Conservation (phyloP, 2,329 filamentous ascomycete species). For the Cladosporium sp. region DNA sequence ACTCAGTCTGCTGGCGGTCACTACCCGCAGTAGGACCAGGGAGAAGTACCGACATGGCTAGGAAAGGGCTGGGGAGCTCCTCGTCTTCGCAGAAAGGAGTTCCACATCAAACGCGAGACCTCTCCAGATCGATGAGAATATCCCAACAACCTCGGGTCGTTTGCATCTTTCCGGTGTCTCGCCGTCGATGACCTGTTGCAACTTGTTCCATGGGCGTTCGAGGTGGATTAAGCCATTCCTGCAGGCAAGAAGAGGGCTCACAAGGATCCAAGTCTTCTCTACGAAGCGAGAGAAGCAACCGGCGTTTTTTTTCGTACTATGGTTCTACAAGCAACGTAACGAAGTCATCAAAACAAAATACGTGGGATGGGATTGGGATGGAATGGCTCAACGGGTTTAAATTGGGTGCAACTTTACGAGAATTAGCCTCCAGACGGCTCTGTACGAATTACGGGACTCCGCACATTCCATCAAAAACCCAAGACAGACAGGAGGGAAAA, state of each 20-base stretch:
- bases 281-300: background rate
- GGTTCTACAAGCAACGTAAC: background rate
- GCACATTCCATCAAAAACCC: background rate
- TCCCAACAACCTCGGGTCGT: too few relatives aligned
- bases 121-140: too few relatives aligned
- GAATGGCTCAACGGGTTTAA: too few relatives aligned
- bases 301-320: background rate
- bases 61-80: background rate
- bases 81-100: too few relatives aligned
- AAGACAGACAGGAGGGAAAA: background rate
- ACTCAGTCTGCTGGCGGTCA: constrained; percentile 5
- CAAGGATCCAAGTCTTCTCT: background rate
- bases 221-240: too few relatives aligned
- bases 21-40: background rate
- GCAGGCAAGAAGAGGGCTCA: background rate
- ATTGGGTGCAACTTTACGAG: background rate
- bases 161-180: too few relatives aligned
- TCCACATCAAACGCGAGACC: too few relatives aligned
- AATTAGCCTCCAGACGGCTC: background rate
- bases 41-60: background rate
- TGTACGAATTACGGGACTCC: constrained; percentile 2
- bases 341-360: background rate
- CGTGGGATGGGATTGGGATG: background rate
- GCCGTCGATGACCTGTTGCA: too few relatives aligned
- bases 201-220: too few relatives aligned